Evolutionary conservation across 179 eudicot genomes (phyloP).

Genomic region (Sideroxylon spinosum): DNA sequence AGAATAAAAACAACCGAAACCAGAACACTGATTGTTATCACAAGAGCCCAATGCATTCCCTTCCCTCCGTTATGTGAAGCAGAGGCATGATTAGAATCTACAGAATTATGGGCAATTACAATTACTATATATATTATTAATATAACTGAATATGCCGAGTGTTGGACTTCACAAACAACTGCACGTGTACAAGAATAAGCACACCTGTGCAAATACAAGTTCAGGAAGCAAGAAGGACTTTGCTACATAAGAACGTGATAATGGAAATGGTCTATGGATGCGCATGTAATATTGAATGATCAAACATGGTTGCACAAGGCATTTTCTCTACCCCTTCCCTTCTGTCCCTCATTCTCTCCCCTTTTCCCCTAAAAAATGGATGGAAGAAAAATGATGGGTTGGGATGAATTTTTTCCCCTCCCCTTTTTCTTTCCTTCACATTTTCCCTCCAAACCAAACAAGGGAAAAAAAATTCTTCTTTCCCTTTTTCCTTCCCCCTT

Average conservation of each 20-base stretch:
- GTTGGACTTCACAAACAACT: background rate
- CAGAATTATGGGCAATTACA: too few relatives aligned
- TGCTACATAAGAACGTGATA: background rate
- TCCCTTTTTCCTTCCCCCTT: too few relatives aligned
- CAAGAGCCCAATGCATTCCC: conserved; percentile 32
- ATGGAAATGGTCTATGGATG: background rate
- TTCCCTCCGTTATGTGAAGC: conserved; percentile 10
- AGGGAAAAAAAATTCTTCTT: too few relatives aligned
- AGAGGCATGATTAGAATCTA: too few relatives aligned
- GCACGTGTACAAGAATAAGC: background rate
- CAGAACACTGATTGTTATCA: conserved; percentile 32
- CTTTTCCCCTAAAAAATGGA: too few relatives aligned
- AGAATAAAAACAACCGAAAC: conserved; percentile 31
- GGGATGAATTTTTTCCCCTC: too few relatives aligned
- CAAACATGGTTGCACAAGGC: background rate
- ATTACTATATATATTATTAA: too few relatives aligned
- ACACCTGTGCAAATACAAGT: background rate
- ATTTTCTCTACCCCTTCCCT: too few relatives aligned
- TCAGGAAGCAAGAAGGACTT: background rate
- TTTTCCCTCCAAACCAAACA: too few relatives aligned
- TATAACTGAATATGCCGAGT: background rate
- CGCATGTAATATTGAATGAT: background rate
- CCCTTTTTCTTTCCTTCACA: too few relatives aligned
- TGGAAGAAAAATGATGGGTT: too few relatives aligned
- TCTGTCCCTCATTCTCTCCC: too few relatives aligned